A percentile compares a stretch with the other conserved stretches of the same genome.
phyloP scores from a whole-genome alignment of 306 rosid species.

The cucumber (Cucumis sativus) region DNA sequence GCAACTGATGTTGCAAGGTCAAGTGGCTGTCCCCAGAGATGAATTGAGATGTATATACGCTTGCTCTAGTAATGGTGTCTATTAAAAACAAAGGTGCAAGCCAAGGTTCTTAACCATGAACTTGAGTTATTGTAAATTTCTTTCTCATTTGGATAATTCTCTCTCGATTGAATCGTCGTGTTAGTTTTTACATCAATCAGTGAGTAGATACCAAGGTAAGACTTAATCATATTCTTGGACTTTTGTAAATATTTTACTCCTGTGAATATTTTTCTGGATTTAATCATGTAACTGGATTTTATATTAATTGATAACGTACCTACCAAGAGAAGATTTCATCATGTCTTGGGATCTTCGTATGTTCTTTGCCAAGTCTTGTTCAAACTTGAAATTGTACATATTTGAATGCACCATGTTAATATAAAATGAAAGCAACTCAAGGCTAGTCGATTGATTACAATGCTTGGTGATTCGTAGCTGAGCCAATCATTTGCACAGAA shows the following conservation, averaged over 20 bases:
- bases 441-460: neutral
- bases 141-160: neutral
- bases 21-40: neutral
- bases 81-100: neutral
- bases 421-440: neutral
- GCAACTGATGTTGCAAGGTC: neutral
- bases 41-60: neutral
- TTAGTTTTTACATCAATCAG: neutral
- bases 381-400: neutral
- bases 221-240: neutral
- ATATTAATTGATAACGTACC: neutral
- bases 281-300: neutral
- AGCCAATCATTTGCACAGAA: neutral
- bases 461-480: neutral
- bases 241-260: neutral
- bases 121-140: neutral
- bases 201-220: neutral
- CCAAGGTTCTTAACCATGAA: neutral
- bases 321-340: neutral
- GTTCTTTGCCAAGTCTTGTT: neutral
- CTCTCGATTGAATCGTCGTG: neutral
- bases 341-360: neutral
- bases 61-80: neutral
- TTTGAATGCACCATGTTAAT: neutral
- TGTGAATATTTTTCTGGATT: neutral